Percentiles rank a stretch among this genome's conserved stretches.
phyloP scores from a whole-genome alignment of 75 land plant species.

The Chamaecyparis obtusa region DNA sequence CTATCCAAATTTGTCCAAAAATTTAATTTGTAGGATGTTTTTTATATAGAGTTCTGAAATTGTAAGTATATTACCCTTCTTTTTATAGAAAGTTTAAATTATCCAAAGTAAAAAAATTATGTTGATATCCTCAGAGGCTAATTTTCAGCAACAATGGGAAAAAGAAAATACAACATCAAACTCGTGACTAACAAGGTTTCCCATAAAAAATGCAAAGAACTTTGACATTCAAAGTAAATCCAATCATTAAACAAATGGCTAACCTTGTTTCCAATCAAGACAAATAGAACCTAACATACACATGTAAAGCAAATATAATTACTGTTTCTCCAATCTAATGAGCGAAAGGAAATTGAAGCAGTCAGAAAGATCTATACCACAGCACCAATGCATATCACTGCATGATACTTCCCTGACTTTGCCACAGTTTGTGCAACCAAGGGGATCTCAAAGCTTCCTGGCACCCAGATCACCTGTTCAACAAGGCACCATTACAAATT shows the following conservation, averaged over 20 bases:
- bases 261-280: neutral
- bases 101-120: no score
- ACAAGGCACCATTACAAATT: constrained; percentile 3
- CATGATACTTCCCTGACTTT: constrained; percentile 64
- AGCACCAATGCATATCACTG: constrained; percentile 93
- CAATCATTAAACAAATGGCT: neutral
- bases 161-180: no score
- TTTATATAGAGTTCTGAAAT: no score
- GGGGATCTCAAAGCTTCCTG: constrained; percentile 96
- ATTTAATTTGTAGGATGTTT: no score
- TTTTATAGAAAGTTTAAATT: no score
- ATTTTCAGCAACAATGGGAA: no score
- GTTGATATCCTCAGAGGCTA: no score
- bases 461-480: constrained; percentile 86
- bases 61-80: no score
- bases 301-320: neutral
- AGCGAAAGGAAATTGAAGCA: neutral
- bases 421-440: constrained; percentile 74
- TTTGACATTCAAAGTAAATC: neutral
- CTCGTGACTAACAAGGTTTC: no score
- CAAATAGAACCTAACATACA: neutral
- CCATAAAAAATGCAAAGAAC: no score
- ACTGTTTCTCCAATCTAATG: neutral
- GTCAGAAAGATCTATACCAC: constrained; percentile 46
- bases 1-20: no score